These are phyloP conservation scores for Fusarium protoensiforme DNA, from an alignment of 2,329 filamentous ascomycete genomes.

Conservation along the genomic window DNA sequence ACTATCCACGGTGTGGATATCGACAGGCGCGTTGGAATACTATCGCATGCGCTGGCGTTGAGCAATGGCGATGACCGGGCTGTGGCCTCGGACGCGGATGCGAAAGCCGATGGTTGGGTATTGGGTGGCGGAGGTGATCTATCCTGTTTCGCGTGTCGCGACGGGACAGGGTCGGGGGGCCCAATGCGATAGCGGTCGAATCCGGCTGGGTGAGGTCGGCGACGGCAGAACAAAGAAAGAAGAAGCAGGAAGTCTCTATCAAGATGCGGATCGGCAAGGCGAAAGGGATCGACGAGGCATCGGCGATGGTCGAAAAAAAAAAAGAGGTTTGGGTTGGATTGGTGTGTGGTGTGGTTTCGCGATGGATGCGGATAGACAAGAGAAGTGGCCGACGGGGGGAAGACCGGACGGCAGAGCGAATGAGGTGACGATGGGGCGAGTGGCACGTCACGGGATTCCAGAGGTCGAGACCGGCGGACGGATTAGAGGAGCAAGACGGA, in stretches of 20 bases:
- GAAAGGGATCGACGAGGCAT: slow-evolving; percentile 41
- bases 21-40: slow-evolving; percentile 57
- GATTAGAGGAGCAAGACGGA: slow-evolving; percentile 23
- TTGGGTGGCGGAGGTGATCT: slow-evolving; percentile 26
- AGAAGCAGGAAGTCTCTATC: slow-evolving; percentile 20
- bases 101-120: slow-evolving; percentile 29
- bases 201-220: slow-evolving; percentile 18
- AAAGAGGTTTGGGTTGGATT: slow-evolving; percentile 3
- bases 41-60: slow-evolving; percentile 60
- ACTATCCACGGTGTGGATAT: slow-evolving; percentile 71
- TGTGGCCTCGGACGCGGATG: slow-evolving; percentile 25
- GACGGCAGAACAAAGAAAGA: slow-evolving; percentile 15
- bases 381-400: slow-evolving; percentile 26
- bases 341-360: slow-evolving; percentile 42
- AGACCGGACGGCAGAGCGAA: slow-evolving; percentile 36
- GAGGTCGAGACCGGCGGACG: slow-evolving; percentile 32
- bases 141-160: slow-evolving; percentile 45
- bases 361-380: slow-evolving; percentile 42
- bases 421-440: slow-evolving; percentile 43
- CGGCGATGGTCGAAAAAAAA: slow-evolving; percentile 34
- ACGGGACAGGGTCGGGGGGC: slow-evolving; percentile 35
- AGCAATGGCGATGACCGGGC: slow-evolving; percentile 18
- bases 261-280: slow-evolving; percentile 28
- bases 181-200: slow-evolving; percentile 37
- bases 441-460: slow-evolving; percentile 42